Percentiles rank a stretch among this genome's conserved stretches.
These are phyloP conservation scores for Metschnikowia similis DNA, from an alignment of 805 yeast species.

Conservation along the genomic window DNA sequence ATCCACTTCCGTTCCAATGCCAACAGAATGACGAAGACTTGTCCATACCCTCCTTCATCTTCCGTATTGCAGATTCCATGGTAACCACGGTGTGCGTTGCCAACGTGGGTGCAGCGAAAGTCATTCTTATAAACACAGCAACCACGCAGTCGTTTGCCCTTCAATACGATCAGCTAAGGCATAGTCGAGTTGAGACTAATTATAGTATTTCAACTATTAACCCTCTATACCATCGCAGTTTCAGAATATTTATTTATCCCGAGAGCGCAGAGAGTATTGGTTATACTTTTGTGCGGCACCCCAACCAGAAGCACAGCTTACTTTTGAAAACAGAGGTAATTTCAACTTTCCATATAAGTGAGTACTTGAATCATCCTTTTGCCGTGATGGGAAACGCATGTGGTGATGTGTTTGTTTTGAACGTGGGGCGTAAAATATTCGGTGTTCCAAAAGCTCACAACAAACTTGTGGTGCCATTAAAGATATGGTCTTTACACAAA, in stretches of 20 bases:
- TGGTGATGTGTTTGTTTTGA: conserved; percentile 35
- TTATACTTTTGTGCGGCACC: conserved; percentile 27
- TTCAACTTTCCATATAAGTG: conserved; percentile 26
- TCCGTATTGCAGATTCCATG: conserved; percentile 30
- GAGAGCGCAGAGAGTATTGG: conserved; percentile 28
- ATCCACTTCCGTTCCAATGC: conserved; percentile 31
- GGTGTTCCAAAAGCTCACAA: conserved; percentile 32
- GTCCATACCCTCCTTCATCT: conserved; percentile 29
- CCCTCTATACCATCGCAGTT: conserved; percentile 27
- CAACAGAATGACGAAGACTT: conserved; percentile 10
- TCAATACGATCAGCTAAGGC: conserved; percentile 23
- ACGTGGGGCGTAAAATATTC: conserved; percentile 35
- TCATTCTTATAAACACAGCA: conserved; percentile 28
- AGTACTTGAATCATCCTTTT: conserved; percentile 36
- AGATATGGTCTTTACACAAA: conserved; percentile 28
- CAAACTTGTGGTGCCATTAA: conserved; percentile 39
- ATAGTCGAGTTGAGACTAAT: conserved; percentile 24
- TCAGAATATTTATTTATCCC: conserved; percentile 25
- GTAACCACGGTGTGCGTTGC: conserved; percentile 26
- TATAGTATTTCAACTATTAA: conserved; percentile 22
- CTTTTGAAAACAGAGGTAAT: conserved; percentile 30
- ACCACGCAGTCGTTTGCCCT: conserved; percentile 22
- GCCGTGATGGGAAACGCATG: conserved; percentile 29
- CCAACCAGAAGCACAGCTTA: conserved; percentile 31
- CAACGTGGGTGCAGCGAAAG: conserved; percentile 19